Percentiles rank a stretch among this genome's conserved stretches.
Conservation (phyloP, 1,284 basidiomycete species). For the Volvariella volvacea region DNA sequence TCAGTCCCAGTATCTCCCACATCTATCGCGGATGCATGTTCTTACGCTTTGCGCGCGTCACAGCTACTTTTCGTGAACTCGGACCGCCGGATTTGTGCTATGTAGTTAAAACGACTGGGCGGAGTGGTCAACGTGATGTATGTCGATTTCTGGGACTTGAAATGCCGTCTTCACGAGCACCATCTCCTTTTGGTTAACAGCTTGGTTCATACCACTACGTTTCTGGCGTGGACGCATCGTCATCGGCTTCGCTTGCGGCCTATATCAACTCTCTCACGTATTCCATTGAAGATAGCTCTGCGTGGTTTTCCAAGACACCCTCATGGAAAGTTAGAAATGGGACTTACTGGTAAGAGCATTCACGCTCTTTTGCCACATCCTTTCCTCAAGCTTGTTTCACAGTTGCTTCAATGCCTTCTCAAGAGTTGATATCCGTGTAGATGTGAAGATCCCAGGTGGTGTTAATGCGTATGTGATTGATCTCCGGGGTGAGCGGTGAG, state of each 20-base stretch:
- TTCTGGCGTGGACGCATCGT: slow-evolving; percentile 95
- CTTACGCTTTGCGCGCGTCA: slow-evolving; percentile 10
- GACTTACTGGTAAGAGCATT: slow-evolving; percentile 76
- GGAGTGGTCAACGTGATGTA: slow-evolving; percentile 80
- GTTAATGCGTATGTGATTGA: slow-evolving; percentile 95
- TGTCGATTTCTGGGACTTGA: slow-evolving; percentile 22
- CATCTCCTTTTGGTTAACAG: slow-evolving; percentile 30
- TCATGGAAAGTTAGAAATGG: slow-evolving; percentile 94
- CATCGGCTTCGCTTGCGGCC: slow-evolving; percentile 93
- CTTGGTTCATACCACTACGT: slow-evolving; percentile 92
- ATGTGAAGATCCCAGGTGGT: slow-evolving; percentile 97
- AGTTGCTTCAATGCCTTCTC: slow-evolving; percentile 99
- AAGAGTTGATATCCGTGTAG: slow-evolving; percentile 92
- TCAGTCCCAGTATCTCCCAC: slow-evolving; percentile 32
- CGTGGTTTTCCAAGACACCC: slow-evolving; percentile 87
- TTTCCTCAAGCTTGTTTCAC: slow-evolving; percentile 3
- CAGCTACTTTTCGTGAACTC: slow-evolving; percentile 92
- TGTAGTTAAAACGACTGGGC: slow-evolving; percentile 88
- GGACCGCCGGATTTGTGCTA: slow-evolving; percentile 97
- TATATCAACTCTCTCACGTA: slow-evolving; percentile 98
- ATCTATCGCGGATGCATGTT: background rate
- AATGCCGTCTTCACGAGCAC: background rate
- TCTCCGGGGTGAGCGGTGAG: slow-evolving; percentile 86
- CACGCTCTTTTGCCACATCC: background rate
- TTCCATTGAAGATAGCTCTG: slow-evolving; percentile 84